Evolutionary conservation across 306 rosid species (phyloP).

Genomic region (Astragalus glycyphyllos): DNA sequence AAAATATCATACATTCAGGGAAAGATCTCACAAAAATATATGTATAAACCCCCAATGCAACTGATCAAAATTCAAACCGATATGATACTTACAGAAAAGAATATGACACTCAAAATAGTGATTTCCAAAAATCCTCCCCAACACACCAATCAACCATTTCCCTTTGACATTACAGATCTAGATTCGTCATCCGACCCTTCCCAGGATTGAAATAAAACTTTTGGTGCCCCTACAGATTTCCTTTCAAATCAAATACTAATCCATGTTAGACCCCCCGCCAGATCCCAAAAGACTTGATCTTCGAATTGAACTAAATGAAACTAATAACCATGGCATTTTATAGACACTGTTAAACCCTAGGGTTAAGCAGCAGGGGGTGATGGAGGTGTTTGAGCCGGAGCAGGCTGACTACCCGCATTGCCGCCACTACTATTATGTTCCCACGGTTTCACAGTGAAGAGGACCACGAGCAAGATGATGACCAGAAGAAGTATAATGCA

Average conservation of each 20-base stretch:
- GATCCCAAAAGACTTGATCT: conserved; percentile 25
- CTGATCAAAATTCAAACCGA: conserved; percentile 25
- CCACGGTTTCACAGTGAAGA: conserved; percentile 52
- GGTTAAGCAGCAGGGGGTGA: conserved; percentile 36
- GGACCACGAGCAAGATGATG: conserved; percentile 64
- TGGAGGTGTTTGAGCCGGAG: conserved; percentile 40
- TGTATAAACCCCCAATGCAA: conserved; percentile 20
- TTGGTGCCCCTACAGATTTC: conserved; percentile 29
- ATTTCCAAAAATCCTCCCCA: conserved; percentile 38
- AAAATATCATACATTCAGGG: conserved; percentile 5
- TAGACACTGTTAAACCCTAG: conserved; percentile 24
- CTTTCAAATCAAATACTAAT: conserved; percentile 22
- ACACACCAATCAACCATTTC: conserved; percentile 17
- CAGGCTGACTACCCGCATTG: conserved; percentile 40
- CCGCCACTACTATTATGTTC: conserved; percentile 32
- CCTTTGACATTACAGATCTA: conserved; percentile 13
- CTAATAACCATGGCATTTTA: conserved; percentile 11
- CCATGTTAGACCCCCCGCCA: conserved; percentile 30
- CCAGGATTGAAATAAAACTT: conserved; percentile 33
- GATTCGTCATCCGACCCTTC: conserved; percentile 26
- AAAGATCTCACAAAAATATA: conserved; percentile 6
- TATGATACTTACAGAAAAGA: conserved; percentile 45
- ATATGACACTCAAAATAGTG: conserved; percentile 38
- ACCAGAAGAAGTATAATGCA: conserved; percentile 64
- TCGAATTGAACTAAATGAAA: conserved; percentile 29